phyloP scores from a whole-genome alignment of 768 basidiomycete species.

The Collybia nuda region DNA sequence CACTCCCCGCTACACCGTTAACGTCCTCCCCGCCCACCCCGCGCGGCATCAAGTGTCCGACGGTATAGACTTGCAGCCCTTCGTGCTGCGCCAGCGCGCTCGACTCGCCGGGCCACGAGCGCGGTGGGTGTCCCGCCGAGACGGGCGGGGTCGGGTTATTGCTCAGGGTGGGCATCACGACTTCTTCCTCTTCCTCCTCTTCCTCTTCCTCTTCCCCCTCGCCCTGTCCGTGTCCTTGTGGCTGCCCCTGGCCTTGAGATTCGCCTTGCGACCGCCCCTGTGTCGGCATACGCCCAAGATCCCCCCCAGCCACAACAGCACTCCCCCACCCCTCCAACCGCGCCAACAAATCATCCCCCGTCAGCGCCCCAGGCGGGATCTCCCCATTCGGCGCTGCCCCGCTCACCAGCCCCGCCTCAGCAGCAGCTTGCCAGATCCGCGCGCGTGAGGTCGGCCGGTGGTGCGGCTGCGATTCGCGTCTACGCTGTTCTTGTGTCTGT shows the following conservation, averaged over 20 bases:
- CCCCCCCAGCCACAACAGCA: too few species aligned
- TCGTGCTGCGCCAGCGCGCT: slow-evolving; percentile 42
- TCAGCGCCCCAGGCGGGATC: too few species aligned
- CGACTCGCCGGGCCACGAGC: slow-evolving; percentile 6
- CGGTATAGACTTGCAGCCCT: slow-evolving; percentile 78
- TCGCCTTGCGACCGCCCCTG: background rate
- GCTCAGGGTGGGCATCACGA: slow-evolving; percentile 18
- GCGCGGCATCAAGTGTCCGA: slow-evolving; percentile 72
- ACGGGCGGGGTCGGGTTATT: too few species aligned
- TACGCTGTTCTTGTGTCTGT: background rate
- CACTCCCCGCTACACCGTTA: slow-evolving; percentile 31
- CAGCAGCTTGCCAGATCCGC: slow-evolving; percentile 18
- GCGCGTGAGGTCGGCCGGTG: too few species aligned
- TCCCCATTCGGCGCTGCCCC: too few species aligned
- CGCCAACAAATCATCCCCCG: too few species aligned
- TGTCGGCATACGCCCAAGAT: background rate
- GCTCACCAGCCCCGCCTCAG: slow-evolving; percentile 10
- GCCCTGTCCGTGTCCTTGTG: background rate
- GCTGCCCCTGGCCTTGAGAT: background rate
- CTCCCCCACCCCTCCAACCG: too few species aligned
- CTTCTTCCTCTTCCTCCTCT: slow-evolving; percentile 13
- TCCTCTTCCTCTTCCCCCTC: background rate
- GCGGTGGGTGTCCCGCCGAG: background rate
- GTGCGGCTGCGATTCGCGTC: slow-evolving; percentile 5
- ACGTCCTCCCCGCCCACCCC: slow-evolving; percentile 36